These are phyloP conservation scores for Microbotryomycetes sp. DNA, from an alignment of 1,284 basidiomycete species.

Conservation along the genomic window DNA sequence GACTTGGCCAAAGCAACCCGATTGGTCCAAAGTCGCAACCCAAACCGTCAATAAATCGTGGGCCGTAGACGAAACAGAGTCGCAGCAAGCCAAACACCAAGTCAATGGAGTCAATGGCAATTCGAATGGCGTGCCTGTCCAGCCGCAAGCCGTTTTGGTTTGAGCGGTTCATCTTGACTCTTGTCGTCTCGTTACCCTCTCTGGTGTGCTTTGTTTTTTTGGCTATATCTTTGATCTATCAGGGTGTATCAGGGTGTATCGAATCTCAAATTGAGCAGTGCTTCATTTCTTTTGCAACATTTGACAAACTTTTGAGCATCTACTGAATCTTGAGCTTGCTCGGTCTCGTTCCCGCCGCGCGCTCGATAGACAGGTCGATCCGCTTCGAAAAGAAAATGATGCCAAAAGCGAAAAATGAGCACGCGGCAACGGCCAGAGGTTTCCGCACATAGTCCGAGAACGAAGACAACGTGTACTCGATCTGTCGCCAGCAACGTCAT, in stretches of 20 bases:
- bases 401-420: constrained; percentile 38
- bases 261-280: not conserved
- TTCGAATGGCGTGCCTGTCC: not conserved
- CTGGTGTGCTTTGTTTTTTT: not conserved
- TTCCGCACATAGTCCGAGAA: constrained; percentile 71
- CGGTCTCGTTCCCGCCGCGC: not conserved
- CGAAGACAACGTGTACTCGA: constrained; percentile 69
- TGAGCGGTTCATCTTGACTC: no score
- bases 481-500: constrained; percentile 47
- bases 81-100: not conserved
- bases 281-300: not conserved
- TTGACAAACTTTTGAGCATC: no score
- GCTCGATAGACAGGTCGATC: constrained; percentile 8
- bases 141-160: not conserved
- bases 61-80: not conserved
- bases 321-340: not conserved
- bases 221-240: not conserved
- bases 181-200: no score
- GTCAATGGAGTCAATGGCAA: not conserved
- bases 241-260: not conserved
- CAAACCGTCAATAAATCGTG: constrained; percentile 5
- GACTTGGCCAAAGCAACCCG: constrained; percentile 2
- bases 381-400: constrained; percentile 39
- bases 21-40: constrained; percentile 17
- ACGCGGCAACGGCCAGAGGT: constrained; percentile 58